A percentile compares a stretch with the other conserved stretches of the same genome.
Conservation (phyloP, 2,329 filamentous ascomycete genomes). For the Exophiala mesophila region DNA sequence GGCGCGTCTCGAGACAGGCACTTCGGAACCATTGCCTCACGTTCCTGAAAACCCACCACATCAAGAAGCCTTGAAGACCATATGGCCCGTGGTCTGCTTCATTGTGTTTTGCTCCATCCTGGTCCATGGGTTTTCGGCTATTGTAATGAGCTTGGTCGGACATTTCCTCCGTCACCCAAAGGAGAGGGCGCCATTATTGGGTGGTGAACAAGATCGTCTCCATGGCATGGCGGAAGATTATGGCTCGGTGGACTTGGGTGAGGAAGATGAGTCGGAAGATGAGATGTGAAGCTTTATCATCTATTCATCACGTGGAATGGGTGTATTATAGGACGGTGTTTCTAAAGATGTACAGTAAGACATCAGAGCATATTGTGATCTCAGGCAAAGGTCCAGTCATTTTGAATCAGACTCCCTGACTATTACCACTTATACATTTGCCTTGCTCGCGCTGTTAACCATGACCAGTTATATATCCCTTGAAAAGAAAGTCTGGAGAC, state of each 20-base stretch:
- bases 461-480: too few relatives aligned
- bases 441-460: too few relatives aligned
- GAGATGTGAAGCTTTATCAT: background rate
- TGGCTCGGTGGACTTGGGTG: slow-evolving; percentile 32
- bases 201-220: slow-evolving; percentile 47
- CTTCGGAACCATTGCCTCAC: slow-evolving; percentile 40
- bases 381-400: too few relatives aligned
- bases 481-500: too few relatives aligned
- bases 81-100: slow-evolving; percentile 54
- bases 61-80: slow-evolving; percentile 39
- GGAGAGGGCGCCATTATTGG: slow-evolving; percentile 48
- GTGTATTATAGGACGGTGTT: too few relatives aligned
- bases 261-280: slow-evolving; percentile 16
- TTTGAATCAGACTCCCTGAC: too few relatives aligned
- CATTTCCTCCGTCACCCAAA: slow-evolving; percentile 45
- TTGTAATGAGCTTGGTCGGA: slow-evolving; percentile 46
- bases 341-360: too few relatives aligned
- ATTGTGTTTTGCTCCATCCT: slow-evolving; percentile 51
- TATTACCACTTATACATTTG: too few relatives aligned
- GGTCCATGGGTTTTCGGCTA: slow-evolving; percentile 51
- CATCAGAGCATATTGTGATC: too few relatives aligned
- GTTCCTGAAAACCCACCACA: slow-evolving; percentile 37
- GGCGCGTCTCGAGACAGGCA: slow-evolving; percentile 48
- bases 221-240: slow-evolving; percentile 47
- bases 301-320: too few relatives aligned